Percentiles rank a stretch among this genome's conserved stretches.
Conservation (phyloP, 176 grass and related monocot species). For the Aechmea fasciata region DNA sequence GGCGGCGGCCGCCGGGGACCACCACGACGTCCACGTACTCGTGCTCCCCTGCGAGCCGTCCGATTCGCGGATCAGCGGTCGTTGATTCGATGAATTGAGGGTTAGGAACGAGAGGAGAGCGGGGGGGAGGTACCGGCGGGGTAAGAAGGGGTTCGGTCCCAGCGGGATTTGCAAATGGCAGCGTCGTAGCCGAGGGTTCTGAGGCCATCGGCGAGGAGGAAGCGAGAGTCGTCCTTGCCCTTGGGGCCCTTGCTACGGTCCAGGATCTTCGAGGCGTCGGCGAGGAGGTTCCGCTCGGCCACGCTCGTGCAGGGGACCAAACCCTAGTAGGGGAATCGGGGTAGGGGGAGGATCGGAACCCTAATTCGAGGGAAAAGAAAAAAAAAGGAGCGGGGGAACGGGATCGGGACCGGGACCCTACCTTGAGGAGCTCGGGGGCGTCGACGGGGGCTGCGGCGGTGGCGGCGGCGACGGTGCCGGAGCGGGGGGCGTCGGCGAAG, state of each 20-base stretch:
- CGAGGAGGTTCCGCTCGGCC: conserved; percentile 73
- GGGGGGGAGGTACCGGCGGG: conserved; percentile 31
- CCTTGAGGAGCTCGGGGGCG: conserved; percentile 54
- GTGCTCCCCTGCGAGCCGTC: not conserved
- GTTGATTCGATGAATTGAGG: not conserved
- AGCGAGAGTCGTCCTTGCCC: conserved; percentile 43
- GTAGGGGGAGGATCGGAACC: not conserved
- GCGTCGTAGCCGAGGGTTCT: conserved; percentile 64
- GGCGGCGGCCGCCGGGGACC: conserved; percentile 1
- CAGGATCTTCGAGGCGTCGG: conserved; percentile 56
- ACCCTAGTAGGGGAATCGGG: conserved; percentile 20
- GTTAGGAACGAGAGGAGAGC: not conserved
- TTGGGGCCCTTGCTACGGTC: conserved; percentile 39
- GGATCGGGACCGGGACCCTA: conserved; percentile 3
- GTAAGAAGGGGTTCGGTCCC: conserved; percentile 58
- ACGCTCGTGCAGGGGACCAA: conserved; percentile 62
- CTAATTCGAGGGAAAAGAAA: not conserved
- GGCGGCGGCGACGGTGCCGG: not conserved
- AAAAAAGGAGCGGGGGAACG: not conserved
- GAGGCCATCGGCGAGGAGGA: conserved; percentile 60
- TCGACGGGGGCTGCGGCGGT: conserved; percentile 28
- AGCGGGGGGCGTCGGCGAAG: conserved; percentile 21
- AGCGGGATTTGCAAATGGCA: conserved; percentile 66
- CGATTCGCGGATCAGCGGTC: not conserved
- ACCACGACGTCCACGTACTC: conserved; percentile 81